A percentile compares a stretch with the other conserved stretches of the same genome.
Conservation (phyloP, 139 green algal genomes). For the Eudorina sp. region DNA sequence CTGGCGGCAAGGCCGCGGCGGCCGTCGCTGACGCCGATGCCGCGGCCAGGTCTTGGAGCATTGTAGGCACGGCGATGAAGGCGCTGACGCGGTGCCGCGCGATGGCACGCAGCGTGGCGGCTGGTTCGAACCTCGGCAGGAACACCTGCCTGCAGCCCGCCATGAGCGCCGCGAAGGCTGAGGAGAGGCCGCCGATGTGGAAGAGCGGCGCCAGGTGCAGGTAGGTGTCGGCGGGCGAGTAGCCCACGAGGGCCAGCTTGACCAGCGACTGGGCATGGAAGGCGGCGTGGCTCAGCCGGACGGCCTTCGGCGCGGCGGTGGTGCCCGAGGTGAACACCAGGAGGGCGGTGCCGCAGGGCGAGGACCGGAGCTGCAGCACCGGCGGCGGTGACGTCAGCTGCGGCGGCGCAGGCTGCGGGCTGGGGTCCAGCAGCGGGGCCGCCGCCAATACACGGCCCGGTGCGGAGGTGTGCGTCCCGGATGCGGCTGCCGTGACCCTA, state of each 20-base stretch:
- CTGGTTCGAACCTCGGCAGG: conserved; percentile 57
- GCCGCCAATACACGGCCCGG: no score
- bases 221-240: conserved; percentile 81
- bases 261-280: conserved; percentile 80
- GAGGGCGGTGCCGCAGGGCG: conserved; percentile 47
- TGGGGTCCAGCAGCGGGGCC: no score
- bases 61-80: conserved; percentile 92
- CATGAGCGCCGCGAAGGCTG: conserved; percentile 81
- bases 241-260: conserved; percentile 82
- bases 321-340: conserved; percentile 81
- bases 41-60: conserved; percentile 82
- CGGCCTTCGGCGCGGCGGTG: conserved; percentile 78
- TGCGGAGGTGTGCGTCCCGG: no score
- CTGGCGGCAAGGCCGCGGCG: background rate
- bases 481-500: no score
- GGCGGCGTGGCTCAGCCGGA: conserved; percentile 71
- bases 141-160: conserved; percentile 77
- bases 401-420: no score
- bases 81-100: conserved; percentile 66
- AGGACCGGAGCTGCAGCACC: conserved; percentile 61
- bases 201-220: conserved; percentile 92
- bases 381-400: no score
- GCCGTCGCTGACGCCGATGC: background rate
- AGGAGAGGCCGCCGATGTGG: conserved; percentile 91
- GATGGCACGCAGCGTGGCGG: conserved; percentile 47